Base-by-base conservation (phyloP, 1,284 basidiomycete species). In the Violaceomyces palustris region DNA sequence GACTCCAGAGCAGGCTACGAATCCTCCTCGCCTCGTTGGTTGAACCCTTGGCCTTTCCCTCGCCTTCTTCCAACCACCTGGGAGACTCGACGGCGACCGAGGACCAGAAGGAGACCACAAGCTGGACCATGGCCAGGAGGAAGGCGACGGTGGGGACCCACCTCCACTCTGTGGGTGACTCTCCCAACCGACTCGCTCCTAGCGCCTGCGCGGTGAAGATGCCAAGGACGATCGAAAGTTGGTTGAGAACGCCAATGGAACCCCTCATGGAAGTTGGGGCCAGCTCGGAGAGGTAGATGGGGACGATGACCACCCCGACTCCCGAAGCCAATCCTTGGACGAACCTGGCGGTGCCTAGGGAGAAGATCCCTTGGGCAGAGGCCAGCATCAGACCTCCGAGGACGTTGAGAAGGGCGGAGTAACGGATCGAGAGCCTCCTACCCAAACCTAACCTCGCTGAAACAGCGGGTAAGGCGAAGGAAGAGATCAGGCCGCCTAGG, bases 271-370 rank as follows among this genome's bases (percentile, higher is more conserved):
- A 78, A 4, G 82, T 75, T 1, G 86, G 87, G 0, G 88, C 82
- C 11, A 92, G 83, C 68, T 88, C 85, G 8, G 86, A 81, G 25
- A 93, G 79, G 74, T 84, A 92, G 34, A 92, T 81, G 7, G 90
- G 89, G 1, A 83, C 82, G n/a, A 89, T 81, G 61, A 88, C 92
- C 4, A 92, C 78, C 15, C 85, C 88, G 39, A 93, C 75, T 19
- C 90, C 90, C 25, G 86, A 84, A 9, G 84, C 85, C 7, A 89
- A 64, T 9, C 90, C 91, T 9, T 85, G 81, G 17, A 91, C 67
- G 43, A 88, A 78, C 2, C 69, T 42, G 1, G 55, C 69, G 3
- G 37, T 4, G 4, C 57, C 47, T 17, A 66, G 38, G 2, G 40
- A 34, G 1, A 18, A 9, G 9, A 52, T 21, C 3, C 18, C 22